Evolutionary conservation across 2,329 filamentous ascomycete genomes (phyloP), one percentile per base, ranked within the genome.

Genomic region (Geosmithia putterillii): DNA sequence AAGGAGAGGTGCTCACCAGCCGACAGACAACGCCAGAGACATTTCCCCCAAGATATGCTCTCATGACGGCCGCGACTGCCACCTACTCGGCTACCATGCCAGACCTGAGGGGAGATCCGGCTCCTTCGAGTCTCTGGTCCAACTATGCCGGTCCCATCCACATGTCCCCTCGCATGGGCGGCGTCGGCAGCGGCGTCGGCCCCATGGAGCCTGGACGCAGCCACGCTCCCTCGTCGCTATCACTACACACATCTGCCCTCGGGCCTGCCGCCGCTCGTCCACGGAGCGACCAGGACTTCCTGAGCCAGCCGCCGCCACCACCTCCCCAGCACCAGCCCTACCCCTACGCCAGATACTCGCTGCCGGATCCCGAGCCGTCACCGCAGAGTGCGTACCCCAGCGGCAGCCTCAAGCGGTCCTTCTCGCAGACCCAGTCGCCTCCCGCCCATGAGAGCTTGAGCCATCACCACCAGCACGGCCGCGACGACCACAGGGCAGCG

Each of bases 81-180:
- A 73, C 73, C 51, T 75, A 77, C 61, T 70, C 73, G 65, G 69
- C 71, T 57, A 74, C 68, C 58, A 78, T 79, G 74, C 72, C 74
- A 71, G 74, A 78, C 59, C 59, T 79, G 65, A 76, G 76, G 69
- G 64, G 66, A 57, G 74, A 79, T 61, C 63, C 72, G 55, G 61
- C 69, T 57, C 74, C 76, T 60, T 65, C 69, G 53, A 69, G 66
- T 59, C 61, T 79, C 52, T 79, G 74, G 74, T 65, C 72, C 52
- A 73, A 66, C 63, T 79, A 79, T 60, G 68, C 66, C 49, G 65
- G 64, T 48, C 67, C 71, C 45, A 67, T 76, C 48, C 72, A 73
- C 51, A 64, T 78, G 57, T 61, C 71, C 43, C 64, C 62, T 50
- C 69, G 73, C 49, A 71, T 69, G 50, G 64, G 68, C 48, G 69